These are phyloP conservation scores for Fusarium solani-melongenae DNA, from an alignment of 2,329 filamentous ascomycete genomes.

Conservation along the genomic window DNA sequence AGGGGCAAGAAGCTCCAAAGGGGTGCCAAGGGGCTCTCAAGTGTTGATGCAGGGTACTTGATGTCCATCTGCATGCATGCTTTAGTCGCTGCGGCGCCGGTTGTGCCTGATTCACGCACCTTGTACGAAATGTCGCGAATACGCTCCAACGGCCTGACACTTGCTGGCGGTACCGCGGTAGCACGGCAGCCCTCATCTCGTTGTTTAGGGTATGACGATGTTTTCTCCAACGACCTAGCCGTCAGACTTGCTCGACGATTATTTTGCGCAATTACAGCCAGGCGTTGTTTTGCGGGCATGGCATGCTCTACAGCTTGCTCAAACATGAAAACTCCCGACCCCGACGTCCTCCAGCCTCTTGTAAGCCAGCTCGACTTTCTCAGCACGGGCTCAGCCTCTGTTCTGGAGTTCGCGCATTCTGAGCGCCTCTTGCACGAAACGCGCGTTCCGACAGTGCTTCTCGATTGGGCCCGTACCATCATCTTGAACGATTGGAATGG, in stretches of 20 bases:
- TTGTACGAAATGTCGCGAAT: constrained; percentile 71
- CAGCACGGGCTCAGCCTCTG: constrained; percentile 55
- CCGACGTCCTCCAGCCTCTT: constrained; percentile 60
- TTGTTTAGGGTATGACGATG: constrained; percentile 71
- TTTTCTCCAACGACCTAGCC: constrained; percentile 70
- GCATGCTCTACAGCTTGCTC: constrained; percentile 49
- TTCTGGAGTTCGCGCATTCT: constrained; percentile 60
- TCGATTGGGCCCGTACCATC: constrained; percentile 80
- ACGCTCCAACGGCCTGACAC: constrained; percentile 63
- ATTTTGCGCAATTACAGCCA: constrained; percentile 66
- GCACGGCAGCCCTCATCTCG: constrained; percentile 60
- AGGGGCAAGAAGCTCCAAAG: constrained; percentile 50
- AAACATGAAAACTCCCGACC: constrained; percentile 45
- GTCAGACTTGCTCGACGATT: constrained; percentile 68
- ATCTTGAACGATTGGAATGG: constrained; percentile 87
- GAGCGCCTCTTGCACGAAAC: constrained; percentile 68
- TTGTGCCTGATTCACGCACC: constrained; percentile 58
- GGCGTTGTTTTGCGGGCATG: constrained; percentile 62
- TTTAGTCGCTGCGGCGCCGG: constrained; percentile 67
- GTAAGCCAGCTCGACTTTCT: constrained; percentile 66
- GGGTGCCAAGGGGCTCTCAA: constrained; percentile 53
- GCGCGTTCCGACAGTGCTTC: constrained; percentile 64
- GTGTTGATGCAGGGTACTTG: constrained; percentile 62
- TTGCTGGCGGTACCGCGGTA: constrained; percentile 58
- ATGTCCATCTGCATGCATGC: constrained; percentile 73